Evolutionary conservation across 345 rosid genomes (phyloP), one percentile per base, ranked within the genome.

Genomic region (Reutealis trisperma): DNA sequence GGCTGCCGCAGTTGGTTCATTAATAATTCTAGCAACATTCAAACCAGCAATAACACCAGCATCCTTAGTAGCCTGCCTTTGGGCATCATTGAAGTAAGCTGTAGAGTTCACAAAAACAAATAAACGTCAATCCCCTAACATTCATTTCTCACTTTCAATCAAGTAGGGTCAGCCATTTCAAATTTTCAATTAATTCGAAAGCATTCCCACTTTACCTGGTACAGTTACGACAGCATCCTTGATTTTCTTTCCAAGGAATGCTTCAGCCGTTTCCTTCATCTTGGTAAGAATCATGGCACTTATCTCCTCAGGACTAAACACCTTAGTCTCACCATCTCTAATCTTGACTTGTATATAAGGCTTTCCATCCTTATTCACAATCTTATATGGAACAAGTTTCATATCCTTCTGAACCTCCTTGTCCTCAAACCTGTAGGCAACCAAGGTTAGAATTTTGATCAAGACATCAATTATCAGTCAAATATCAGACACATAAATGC

Each of bases 171-270:
- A 37, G 41, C 41, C 41, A 37, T 37, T 4, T 37, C 41, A 37
- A 37, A 3, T 37, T 37, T 37, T 37, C 5, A 37, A 5, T 37
- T 37, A 37, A 6, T 4, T 37, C 41, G 4, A 5, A 37, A 37
- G 5, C 6, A 37, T 37, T 27, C 5, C 55, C 16, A 24, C 32
- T 14, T 54, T 9, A 81, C 84, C 84, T 10, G 84, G 84, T 65
- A 82, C 84, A 7, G 82, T 78, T 18, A 82, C 55, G 6, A 82
- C 77, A 57, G 84, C 84, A 37, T 82, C 81, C 75, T 82, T 82
- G 75, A 82, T 78, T 49, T 82, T 82, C 84, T 82, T 82, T 54
- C 84, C 79, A 42, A 82, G 75, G 76, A 73, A 82, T 16, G 84
- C 81, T 37, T 82, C 81, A 0, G 84, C 79, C 18, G 84, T 82